These are phyloP conservation scores for Gossypium armourianum DNA, from an alignment of 441 rosid species.

Conservation along the genomic window DNA sequence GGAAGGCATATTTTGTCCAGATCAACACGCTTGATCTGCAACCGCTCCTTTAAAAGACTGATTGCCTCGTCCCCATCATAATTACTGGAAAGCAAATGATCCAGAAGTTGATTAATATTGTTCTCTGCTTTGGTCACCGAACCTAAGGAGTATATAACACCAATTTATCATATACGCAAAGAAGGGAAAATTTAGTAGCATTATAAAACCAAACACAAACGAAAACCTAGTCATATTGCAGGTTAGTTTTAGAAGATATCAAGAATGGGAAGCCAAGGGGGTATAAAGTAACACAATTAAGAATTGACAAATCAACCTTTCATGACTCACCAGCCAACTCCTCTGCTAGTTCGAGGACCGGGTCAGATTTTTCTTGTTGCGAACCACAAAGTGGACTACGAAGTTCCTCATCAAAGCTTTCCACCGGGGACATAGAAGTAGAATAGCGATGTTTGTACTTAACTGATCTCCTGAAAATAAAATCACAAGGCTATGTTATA, in stretches of 20 bases:
- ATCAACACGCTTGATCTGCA: slow-evolving; percentile 49
- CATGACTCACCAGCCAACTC: slow-evolving; percentile 29
- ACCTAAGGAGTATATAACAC: neutral
- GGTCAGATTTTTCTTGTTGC: slow-evolving; percentile 21
- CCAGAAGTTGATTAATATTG: slow-evolving; percentile 35
- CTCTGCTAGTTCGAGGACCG: slow-evolving; percentile 17
- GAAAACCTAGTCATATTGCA: neutral
- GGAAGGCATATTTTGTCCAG: slow-evolving; percentile 43
- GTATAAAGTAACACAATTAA: neutral
- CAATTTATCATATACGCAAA: neutral
- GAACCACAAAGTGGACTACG: slow-evolving; percentile 10
- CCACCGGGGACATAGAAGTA: too few relatives aligned
- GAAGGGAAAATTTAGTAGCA: neutral
- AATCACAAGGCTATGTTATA: neutral
- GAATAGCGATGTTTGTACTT: too few relatives aligned
- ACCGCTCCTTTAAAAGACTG: slow-evolving; percentile 38
- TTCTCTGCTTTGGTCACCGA: slow-evolving; percentile 31
- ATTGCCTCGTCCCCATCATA: slow-evolving; percentile 46
- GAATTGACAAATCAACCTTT: slow-evolving; percentile 6
- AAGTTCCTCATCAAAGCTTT: neutral
- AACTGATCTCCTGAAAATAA: too few relatives aligned
- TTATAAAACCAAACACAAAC: neutral
- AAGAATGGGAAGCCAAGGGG: neutral
- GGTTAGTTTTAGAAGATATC: neutral
- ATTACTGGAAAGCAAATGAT: slow-evolving; percentile 39